Percentiles rank a stretch among this genome's conserved stretches.
Conservation (phyloP, 441 rosid genomes). For the Capsella rubella region DNA sequence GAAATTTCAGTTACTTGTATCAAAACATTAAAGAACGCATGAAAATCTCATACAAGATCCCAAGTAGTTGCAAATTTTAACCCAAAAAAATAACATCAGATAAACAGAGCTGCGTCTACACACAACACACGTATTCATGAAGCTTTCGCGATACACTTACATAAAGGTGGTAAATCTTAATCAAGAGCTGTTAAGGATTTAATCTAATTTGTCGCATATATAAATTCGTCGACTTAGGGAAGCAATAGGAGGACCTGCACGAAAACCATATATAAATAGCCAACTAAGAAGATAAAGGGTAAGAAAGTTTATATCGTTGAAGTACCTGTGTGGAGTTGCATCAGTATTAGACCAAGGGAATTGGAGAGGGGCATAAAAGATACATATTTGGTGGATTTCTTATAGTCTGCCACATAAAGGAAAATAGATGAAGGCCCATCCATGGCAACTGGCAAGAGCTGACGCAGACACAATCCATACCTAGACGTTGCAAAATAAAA, state of each 20-base stretch:
- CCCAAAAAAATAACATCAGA: constrained; percentile 17
- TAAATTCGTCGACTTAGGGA: no score
- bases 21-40: constrained; percentile 36
- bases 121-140: constrained; percentile 22
- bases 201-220: no score
- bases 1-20: no score
- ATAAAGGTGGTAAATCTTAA: constrained; percentile 31
- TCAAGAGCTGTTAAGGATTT: constrained; percentile 1
- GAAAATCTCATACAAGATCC: constrained; percentile 31
- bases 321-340: constrained; percentile 93
- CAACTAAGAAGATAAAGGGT: constrained; percentile 19
- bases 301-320: constrained; percentile 31
- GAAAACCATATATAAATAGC: no score
- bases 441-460: constrained; percentile 80
- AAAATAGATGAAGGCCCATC: constrained; percentile 86
- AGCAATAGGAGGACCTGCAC: no score
- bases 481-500: constrained; percentile 54
- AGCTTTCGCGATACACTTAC: constrained; percentile 8
- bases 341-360: constrained; percentile 82
- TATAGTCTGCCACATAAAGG: constrained; percentile 92
- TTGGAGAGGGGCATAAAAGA: constrained; percentile 86
- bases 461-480: constrained; percentile 84
- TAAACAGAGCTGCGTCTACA: constrained; percentile 25
- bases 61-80: constrained; percentile 8
- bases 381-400: constrained; percentile 70